A percentile compares a stretch with the other conserved stretches of the same genome.
phyloP scores from a whole-genome alignment of 106 monocot species.

The Platanthera guangdongensis region DNA sequence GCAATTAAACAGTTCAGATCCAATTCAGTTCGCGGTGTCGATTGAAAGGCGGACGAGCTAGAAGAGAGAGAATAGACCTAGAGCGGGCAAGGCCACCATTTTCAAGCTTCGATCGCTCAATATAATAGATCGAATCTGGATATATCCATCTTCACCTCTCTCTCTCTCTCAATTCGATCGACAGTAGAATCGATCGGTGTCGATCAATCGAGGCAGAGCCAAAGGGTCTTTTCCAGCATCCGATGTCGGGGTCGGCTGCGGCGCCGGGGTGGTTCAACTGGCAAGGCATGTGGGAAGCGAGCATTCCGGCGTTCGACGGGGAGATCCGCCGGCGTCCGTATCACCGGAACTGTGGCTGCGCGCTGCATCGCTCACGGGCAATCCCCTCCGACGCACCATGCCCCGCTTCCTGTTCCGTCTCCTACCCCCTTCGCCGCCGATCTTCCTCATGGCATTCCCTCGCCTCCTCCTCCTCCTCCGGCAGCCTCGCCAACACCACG shows the following conservation, averaged over 20 bases:
- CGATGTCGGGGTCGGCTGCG: slow-evolving; percentile 10
- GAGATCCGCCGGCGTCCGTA: slow-evolving; percentile 16
- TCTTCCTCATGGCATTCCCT: slow-evolving; percentile 1
- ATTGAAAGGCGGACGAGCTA: too few species aligned
- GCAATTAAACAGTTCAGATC: too few species aligned
- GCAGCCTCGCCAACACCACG: neutral
- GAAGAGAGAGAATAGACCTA: too few species aligned
- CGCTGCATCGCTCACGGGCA: slow-evolving; percentile 9
- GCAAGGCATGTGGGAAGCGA: slow-evolving; percentile 8
- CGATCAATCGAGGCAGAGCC: too few species aligned
- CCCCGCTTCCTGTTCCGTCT: neutral
- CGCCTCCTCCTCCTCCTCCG: neutral
- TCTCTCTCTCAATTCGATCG: too few species aligned
- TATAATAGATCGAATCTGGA: too few species aligned
- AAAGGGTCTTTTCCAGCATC: too few species aligned
- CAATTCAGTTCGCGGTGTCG: too few species aligned
- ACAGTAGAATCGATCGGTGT: too few species aligned
- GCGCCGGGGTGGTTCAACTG: slow-evolving; percentile 8
- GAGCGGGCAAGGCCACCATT: too few species aligned
- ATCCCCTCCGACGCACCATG: neutral
- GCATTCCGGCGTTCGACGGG: slow-evolving; percentile 1
- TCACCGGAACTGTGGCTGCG: slow-evolving; percentile 16
- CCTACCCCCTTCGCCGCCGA: slow-evolving; percentile 7
- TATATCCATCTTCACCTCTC: too few species aligned
- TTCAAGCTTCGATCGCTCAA: too few species aligned